Evolutionary conservation across 192 early-diverging fungal genomes (phyloP), one percentile per base, ranked within the genome.

Genomic region (Linnemannia hyalina): DNA sequence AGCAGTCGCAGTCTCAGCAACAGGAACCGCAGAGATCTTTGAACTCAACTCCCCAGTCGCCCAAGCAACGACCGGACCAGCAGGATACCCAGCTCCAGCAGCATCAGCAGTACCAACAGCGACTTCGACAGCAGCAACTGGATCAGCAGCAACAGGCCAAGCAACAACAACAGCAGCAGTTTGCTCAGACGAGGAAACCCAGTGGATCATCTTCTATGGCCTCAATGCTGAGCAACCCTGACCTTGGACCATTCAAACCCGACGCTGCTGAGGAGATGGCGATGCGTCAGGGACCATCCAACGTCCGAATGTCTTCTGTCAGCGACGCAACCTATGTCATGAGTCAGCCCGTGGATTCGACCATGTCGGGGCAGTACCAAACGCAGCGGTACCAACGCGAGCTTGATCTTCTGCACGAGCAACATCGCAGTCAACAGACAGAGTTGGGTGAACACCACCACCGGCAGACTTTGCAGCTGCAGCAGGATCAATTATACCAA

Each of bases 401-500:
- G 15, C 47, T 85, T 6, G 74, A 80, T 38, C 36, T 80, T 20
- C 69, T 85, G 2, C 78, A 80, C 35, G 78, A 76, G n/a, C 83
- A 85, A 20, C 83, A 85, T 42, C 83, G 74, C 18, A 29, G 69
- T 0, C 83, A 85, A 16, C 83, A 80, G 52, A 77, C 83, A 4
- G 78, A 76, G 47, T 36, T 85, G 40, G 46, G 52, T 29, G 70
- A 85, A 11, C 83, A 85, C 47, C 83, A 85, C 32, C 83, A 80
- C 32, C 83, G 77, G 26, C 83, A 85, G 52, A 42, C 78, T 10
- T 18, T 85, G 35, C 83, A 85, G 44, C 29, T 85, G 46, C 78
- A 85, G 46, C 83, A 85, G 20, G 75, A 75, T 29, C 83, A 85
- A 11, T 4, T 85, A 0, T 85, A 85, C 26, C 78, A 80, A 38